Conservation (phyloP, 164 flowering plant species). For the grape (Vitis vinifera) region DNA sequence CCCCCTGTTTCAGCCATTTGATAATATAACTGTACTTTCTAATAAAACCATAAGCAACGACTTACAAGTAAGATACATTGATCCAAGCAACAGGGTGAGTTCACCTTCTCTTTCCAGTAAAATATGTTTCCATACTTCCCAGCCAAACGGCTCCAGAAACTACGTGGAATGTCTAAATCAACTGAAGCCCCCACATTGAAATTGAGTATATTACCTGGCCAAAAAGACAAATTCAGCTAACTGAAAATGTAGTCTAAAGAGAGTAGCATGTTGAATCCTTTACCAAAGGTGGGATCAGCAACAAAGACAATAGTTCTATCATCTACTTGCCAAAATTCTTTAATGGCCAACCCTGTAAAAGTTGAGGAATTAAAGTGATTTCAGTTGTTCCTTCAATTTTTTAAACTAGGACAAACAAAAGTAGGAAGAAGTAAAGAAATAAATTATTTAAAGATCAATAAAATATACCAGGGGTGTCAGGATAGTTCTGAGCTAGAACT, state of each 20-base stretch:
- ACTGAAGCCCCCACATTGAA: slow-evolving; percentile 89
- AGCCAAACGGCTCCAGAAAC: slow-evolving; percentile 95
- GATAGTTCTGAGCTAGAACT: slow-evolving; percentile 94
- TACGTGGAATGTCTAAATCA: slow-evolving; percentile 89
- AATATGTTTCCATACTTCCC: slow-evolving; percentile 96
- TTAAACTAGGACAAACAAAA: not conserved
- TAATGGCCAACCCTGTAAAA: slow-evolving; percentile 80
- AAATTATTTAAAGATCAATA: no score
- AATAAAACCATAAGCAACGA: not conserved
- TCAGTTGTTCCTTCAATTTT: not conserved
- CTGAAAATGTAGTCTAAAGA: slow-evolving; percentile 2
- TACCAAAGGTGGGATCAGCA: slow-evolving; percentile 97
- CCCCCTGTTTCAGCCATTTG: slow-evolving; percentile 58
- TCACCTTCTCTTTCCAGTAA: slow-evolving; percentile 96
- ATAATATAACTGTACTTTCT: not conserved
- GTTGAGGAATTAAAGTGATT: not conserved
- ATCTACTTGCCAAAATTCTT: slow-evolving; percentile 93
- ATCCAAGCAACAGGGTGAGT: not conserved
- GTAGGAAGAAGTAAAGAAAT: not conserved
- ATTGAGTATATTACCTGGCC: slow-evolving; percentile 80
- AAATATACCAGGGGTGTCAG: slow-evolving; percentile 86
- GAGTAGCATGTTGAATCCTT: not conserved
- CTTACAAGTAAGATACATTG: not conserved
- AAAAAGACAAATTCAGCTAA: not conserved
- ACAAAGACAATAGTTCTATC: slow-evolving; percentile 94